Conservation (phyloP, 2,329 filamentous ascomycete species). For the Gremmenia infestans region DNA sequence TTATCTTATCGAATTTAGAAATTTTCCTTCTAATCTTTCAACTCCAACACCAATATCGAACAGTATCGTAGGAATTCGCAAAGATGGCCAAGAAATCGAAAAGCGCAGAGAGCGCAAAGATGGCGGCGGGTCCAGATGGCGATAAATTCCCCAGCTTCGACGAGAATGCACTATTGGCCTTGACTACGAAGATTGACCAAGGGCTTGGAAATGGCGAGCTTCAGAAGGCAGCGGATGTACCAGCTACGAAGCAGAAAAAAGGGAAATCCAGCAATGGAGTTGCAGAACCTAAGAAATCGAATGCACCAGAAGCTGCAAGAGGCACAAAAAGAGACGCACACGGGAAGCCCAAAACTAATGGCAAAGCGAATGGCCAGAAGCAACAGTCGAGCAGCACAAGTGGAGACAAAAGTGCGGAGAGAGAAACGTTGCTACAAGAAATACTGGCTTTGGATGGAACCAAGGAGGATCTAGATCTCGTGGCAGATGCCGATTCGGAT, state of each 20-base stretch:
- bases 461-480: constrained; percentile 57
- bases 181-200: constrained; percentile 54
- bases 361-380: constrained; percentile 21
- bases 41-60: not conserved
- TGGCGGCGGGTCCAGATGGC: constrained; percentile 5
- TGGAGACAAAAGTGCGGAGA: constrained; percentile 17
- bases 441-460: constrained; percentile 62
- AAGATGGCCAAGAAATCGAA: constrained; percentile 6
- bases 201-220: constrained; percentile 39
- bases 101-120: constrained; percentile 18
- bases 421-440: constrained; percentile 50
- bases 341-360: constrained; percentile 27
- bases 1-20: constrained; percentile 9
- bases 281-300: not conserved
- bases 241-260: constrained; percentile 36
- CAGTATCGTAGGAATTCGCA: not conserved
- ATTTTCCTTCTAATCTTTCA: not conserved
- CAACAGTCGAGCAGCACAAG: constrained; percentile 13
- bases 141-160: constrained; percentile 40
- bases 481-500: constrained; percentile 50
- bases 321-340: constrained; percentile 30
- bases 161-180: constrained; percentile 44
- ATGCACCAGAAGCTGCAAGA: constrained; percentile 23
- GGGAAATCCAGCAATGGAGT: constrained; percentile 35
- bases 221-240: constrained; percentile 11